phyloP scores from a whole-genome alignment of 805 yeast species.

The Grigorovia humatica region DNA sequence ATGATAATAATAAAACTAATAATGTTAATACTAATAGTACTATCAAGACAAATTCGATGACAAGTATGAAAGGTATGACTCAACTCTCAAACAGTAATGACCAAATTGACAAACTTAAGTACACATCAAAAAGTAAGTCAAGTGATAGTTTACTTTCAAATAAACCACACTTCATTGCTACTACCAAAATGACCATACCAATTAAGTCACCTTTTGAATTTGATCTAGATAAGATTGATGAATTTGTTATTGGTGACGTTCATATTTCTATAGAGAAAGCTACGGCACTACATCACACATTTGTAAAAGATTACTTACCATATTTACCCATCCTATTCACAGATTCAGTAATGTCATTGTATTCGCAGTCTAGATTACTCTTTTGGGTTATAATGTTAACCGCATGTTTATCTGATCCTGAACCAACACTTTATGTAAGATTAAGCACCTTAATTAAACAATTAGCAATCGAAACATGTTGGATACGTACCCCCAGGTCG shows the following conservation, averaged over 20 bases:
- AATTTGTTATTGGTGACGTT: conserved; percentile 71
- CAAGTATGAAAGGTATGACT: not conserved
- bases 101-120: not conserved
- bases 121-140: not conserved
- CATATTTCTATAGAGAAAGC: conserved; percentile 58
- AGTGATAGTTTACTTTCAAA: not conserved
- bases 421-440: conserved; percentile 68
- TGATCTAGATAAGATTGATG: conserved; percentile 33
- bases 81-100: not conserved
- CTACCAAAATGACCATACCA: conserved; percentile 22
- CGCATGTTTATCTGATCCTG: conserved; percentile 79
- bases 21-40: no score
- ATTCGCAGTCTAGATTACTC: conserved; percentile 70
- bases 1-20: not conserved
- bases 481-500: conserved; percentile 88
- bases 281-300: conserved; percentile 56
- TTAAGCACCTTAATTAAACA: conserved; percentile 73
- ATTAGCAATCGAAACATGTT: conserved; percentile 82
- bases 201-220: conserved; percentile 21
- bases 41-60: not conserved
- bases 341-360: conserved; percentile 60
- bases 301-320: conserved; percentile 58
- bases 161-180: conserved; percentile 17
- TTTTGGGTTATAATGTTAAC: conserved; percentile 89
- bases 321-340: conserved; percentile 72